Base-by-base conservation (phyloP, 495 filamentous ascomycete genomes). In the Penicillium antarcticum region DNA sequence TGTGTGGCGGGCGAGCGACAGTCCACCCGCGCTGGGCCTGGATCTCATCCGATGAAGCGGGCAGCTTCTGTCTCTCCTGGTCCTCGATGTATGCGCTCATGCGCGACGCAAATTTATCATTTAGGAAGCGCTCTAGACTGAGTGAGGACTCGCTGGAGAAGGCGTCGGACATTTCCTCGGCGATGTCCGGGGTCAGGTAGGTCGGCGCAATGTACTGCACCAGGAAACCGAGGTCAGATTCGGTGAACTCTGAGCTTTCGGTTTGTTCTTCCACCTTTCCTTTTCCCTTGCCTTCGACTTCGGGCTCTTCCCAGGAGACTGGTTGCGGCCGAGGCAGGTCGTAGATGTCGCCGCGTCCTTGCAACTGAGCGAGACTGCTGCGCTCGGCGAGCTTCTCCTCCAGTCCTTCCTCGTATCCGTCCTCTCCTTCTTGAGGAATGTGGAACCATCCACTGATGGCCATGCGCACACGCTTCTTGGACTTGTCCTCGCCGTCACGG, bases 391-490 rank as follows among this genome's bases (percentile, higher is more conserved):
- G 78, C 62, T 86, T 85, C 69, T 90, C 88, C 66, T 97, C 94
- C n/a, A 91, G 74, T 2, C 92, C 95, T 53, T 85, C 77, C 47
- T 91, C 84, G 56, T 86, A 97, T 9, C 94, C 95, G n/a, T 92
- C 89, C 63, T 99, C 94, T 32, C 94, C 94, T 55, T 87, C 75
- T 64, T 99, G 94, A 0, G 94, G 95, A 45, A 99, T 97, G 65
- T 99, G 94, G 71, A 91, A 99, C 94, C 94, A 99, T n/a, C 94
- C 94, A 53, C 89, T 95, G 56, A 99, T 97, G 21, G 94, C 94
- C 91, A 97, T 97, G 48, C 94, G 82, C 37, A 95, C 82, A 39
- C 94, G 82, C 46, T 81, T 85, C 48, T 81, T 77, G 24, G 81
- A 76, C 50, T 79, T 75, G 37, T 85, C 85, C 31, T 86, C 79